Evolutionary conservation across 768 basidiomycete species (phyloP), one percentile per base, ranked within the genome.

Genomic region (Strobilomyces confusus): DNA sequence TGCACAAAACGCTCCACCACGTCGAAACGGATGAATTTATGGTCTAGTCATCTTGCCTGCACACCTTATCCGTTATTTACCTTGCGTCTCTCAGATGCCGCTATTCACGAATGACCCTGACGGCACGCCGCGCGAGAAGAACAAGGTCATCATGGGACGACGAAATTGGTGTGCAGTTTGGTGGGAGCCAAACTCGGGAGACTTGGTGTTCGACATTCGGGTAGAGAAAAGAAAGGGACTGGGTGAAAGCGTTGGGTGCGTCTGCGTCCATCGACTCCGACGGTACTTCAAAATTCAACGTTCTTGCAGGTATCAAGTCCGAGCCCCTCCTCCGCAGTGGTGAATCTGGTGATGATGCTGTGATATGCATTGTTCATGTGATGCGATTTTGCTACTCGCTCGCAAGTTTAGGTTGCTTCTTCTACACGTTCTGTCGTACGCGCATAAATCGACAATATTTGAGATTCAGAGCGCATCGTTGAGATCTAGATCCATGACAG

Each of bases 11-110:
- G 1, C 72, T 99, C 61, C 94, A 95, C 63, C 71, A 83, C 58
- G 75, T 76, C 13, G 74, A 86, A 15, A 98, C 95, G 0, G 95
- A 97, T 61, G 95, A 98, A 68, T 78, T 70, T 12, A 95, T 91
- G 91, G 91, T 89, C 0, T 22, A 69, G 37, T 26, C 1, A 17
- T 46, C 11, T n/a, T 48, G 1, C 2, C 40, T 48, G 43, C 7
- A 17, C 43, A 6, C 32, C 37, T n/a, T 44, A 33, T 33, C 26
- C 41, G 19, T 20, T 33, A 12, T 43, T 57, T 11, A 51, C 20
- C 26, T 3, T n/a, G 30, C n/a, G 14, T 44, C 19, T 38, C 40
- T 15, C 52, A 91, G 91, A 66, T 89, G 32, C 89, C 92, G 3
- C 60, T 95, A 9, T 97, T 97, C 69, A 63, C 73, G 9, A 76